Evolutionary conservation across 169 alveolate genomes (phyloP).

Genomic region (Eimeria tenella): DNA sequence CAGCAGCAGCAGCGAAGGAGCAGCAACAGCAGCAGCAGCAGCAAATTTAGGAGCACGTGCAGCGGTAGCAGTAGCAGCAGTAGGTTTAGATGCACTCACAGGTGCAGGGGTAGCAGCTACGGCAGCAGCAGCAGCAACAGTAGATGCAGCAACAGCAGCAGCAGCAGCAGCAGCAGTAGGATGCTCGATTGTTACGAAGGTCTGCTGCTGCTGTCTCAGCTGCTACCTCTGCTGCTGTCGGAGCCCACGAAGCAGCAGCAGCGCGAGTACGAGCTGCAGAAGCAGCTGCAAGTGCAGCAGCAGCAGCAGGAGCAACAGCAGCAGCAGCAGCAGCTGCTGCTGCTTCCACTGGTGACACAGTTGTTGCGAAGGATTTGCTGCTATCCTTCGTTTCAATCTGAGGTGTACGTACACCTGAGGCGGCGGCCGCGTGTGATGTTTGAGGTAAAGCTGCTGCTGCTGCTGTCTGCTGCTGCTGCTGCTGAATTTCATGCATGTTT

Average conservation of each 20-base stretch:
- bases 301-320: too few relatives aligned
- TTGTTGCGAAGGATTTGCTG: neutral
- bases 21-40: too few relatives aligned
- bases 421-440: neutral
- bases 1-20: too few relatives aligned
- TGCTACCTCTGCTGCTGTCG: constrained; percentile 1
- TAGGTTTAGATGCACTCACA: neutral
- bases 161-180: neutral
- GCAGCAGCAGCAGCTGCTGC: neutral
- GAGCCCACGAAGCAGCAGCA: neutral
- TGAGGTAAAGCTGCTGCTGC: too few relatives aligned
- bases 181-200: too few relatives aligned
- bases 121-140: neutral
- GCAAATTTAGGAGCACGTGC: neutral
- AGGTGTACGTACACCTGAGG: neutral
- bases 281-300: neutral
- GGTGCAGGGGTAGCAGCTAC: neutral
- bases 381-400: neutral
- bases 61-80: neutral
- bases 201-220: neutral
- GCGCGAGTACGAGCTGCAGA: neutral
- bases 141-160: neutral
- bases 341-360: constrained; percentile 6
- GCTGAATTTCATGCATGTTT: too few relatives aligned
- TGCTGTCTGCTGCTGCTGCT: too few relatives aligned